Conservation (phyloP, 2,329 filamentous ascomycete species). For the Ciborinia camelliae region DNA sequence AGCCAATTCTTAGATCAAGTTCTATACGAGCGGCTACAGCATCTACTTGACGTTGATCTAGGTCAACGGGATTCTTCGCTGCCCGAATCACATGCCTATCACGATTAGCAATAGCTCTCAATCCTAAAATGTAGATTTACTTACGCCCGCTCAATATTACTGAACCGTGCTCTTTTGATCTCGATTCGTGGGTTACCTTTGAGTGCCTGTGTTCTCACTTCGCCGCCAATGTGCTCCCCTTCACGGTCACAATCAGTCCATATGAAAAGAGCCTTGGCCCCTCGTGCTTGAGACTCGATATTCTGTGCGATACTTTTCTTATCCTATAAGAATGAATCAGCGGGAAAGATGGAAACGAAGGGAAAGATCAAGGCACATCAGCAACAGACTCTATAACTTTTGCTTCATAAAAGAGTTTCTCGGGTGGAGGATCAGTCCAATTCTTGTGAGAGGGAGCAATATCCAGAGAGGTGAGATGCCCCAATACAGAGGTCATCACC, state of each 20-base stretch:
- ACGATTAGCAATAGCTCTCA: constrained; percentile 13
- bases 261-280: constrained; percentile 76
- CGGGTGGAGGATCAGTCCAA: constrained; percentile 79
- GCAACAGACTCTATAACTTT: constrained; percentile 67
- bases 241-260: constrained; percentile 99
- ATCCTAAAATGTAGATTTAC: constrained; percentile 33
- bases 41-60: constrained; percentile 83
- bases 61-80: constrained; percentile 68
- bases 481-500: constrained; percentile 89
- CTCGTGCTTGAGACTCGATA: constrained; percentile 73
- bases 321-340: constrained; percentile 51
- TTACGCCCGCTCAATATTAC: constrained; percentile 89
- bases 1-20: constrained; percentile 87
- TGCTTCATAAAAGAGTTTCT: constrained; percentile 70
- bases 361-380: constrained; percentile 47
- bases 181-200: constrained; percentile 71
- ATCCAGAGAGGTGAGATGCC: constrained; percentile 79
- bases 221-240: constrained; percentile 91
- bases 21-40: constrained; percentile 89
- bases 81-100: constrained; percentile 79
- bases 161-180: constrained; percentile 85
- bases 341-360: constrained; percentile 2
- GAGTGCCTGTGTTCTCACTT: constrained; percentile 78
- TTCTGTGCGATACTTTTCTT: constrained; percentile 81
- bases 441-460: constrained; percentile 67